A percentile compares a stretch with the other conserved stretches of the same genome.
Conservation (phyloP, 2,329 filamentous ascomycete species). For the Didymella glomerata region DNA sequence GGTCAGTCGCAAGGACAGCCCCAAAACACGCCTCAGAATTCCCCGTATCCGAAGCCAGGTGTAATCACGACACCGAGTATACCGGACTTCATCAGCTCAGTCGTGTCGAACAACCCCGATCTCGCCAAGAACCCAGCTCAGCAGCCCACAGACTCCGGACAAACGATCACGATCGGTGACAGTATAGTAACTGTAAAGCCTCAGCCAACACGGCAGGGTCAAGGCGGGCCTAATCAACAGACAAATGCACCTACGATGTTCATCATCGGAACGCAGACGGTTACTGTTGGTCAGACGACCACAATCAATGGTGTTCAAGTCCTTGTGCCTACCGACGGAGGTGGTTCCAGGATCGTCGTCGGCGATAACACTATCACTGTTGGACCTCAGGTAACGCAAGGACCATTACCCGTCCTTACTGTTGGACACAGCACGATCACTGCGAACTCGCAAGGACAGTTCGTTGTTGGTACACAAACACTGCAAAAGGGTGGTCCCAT, state of each 20-base stretch:
- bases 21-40: conserved; percentile 11
- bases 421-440: conserved; percentile 40
- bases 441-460: conserved; percentile 44
- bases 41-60: conserved; percentile 1
- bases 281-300: conserved; percentile 43
- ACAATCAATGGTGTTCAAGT: conserved; percentile 47
- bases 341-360: conserved; percentile 38
- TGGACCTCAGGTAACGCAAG: conserved; percentile 28
- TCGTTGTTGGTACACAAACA: conserved; percentile 46
- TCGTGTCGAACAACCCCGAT: conserved; percentile 26
- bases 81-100: conserved; percentile 26
- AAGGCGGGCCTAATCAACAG: conserved; percentile 20
- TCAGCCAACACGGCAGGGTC: conserved; percentile 28
- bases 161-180: conserved; percentile 37
- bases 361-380: conserved; percentile 39
- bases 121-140: conserved; percentile 16
- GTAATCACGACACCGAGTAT: conserved; percentile 21
- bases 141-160: conserved; percentile 12
- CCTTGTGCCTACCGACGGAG: conserved; percentile 32
- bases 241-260: conserved; percentile 27
- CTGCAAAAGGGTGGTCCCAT: conserved; percentile 47
- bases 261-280: conserved; percentile 38
- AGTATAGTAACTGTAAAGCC: conserved; percentile 26
- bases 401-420: conserved; percentile 34
- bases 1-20: conserved; percentile 9